Base-by-base conservation (phyloP, 2,329 filamentous ascomycete species). In the Trematosphaeria pertusa region DNA sequence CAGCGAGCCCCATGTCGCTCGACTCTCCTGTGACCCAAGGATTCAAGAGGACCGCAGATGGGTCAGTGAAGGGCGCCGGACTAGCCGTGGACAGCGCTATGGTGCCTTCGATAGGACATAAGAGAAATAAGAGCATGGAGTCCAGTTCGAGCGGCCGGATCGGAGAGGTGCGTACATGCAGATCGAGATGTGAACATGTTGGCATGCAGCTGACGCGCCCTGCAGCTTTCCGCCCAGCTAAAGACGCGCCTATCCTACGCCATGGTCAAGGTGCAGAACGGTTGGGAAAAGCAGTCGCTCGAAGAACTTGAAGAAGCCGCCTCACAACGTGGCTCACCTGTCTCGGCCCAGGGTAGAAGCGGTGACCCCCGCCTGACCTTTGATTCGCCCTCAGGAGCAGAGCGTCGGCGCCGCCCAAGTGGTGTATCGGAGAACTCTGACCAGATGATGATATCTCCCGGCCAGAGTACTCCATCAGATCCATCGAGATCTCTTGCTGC, bases 231-330 rank as follows among this genome's bases (percentile, higher is more conserved):
- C 31, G 83, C 86, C 43, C 88, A 93, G 65, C 81, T 97, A 41
- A 88, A 87, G 66, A 87, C 91, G 39, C 88, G 91, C 61, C 81
- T 97, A 20, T 90, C 91, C 5, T 97, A 97, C 71, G 93, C 93
- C 55, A 94, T 96, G 82, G 82, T 95, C 67, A 97, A 96, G 72
- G 88, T 97, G 31, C 90, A 74, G 54, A 86, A 95, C 65, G 91
- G 90, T 48, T 94, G 91, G 87, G 88, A 96, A 72, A 82, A 86
- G 38, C 85, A 87, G 54, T 85, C 85, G 14, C 84, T 94, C 47
- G 86, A 88, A 44, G 88, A 93, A 71, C 83, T 93, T 21, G 90
- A 93, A 72, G 84, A 83, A 36, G 74, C 90, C 31, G 84, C 88
- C 8, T 89, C 88, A 1, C 85, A 87, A 81, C 81, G 47, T 14